Evolutionary conservation across 805 yeast genomes (phyloP).

Genomic region (Starmerella lactis-condensi): DNA sequence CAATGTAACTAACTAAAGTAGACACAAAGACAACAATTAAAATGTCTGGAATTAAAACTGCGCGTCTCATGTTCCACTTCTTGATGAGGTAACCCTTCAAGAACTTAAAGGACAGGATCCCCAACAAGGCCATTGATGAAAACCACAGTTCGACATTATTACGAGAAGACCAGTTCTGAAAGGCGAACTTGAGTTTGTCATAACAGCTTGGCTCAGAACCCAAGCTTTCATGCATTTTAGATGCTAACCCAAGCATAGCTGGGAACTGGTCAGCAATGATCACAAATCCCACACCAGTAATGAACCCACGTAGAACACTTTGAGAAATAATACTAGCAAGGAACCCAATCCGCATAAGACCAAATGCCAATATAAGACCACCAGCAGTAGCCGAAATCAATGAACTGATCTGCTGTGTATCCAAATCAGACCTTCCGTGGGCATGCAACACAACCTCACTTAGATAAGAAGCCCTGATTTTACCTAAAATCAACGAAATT

Average conservation of each 20-base stretch:
- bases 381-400: conserved; percentile 64
- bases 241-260: conserved; percentile 49
- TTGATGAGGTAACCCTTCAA: conserved; percentile 25
- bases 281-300: conserved; percentile 67
- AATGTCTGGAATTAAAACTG: conserved; percentile 69
- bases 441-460: conserved; percentile 26
- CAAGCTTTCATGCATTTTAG: conserved; percentile 22
- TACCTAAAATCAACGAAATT: conserved; percentile 65
- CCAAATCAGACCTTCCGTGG: conserved; percentile 18
- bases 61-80: conserved; percentile 21
- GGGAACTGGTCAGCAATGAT: conserved; percentile 64
- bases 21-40: conserved; percentile 49
- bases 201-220: conserved; percentile 49
- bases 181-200: conserved; percentile 44
- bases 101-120: conserved; percentile 28
- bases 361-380: conserved; percentile 47
- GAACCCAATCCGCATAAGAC: conserved; percentile 70
- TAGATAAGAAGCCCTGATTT: conserved; percentile 41
- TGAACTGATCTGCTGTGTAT: conserved; percentile 40
- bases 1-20: conserved; percentile 33
- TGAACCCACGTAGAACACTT: conserved; percentile 61
- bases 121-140: conserved; percentile 34
- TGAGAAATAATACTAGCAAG: conserved; percentile 63
- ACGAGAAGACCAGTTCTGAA: conserved; percentile 28
- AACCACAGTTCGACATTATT: conserved; percentile 46